Percentiles rank a stretch among this genome's conserved stretches.
phyloP scores from a whole-genome alignment of 306 rosid genomes.

The Cucurbita maxima region DNA sequence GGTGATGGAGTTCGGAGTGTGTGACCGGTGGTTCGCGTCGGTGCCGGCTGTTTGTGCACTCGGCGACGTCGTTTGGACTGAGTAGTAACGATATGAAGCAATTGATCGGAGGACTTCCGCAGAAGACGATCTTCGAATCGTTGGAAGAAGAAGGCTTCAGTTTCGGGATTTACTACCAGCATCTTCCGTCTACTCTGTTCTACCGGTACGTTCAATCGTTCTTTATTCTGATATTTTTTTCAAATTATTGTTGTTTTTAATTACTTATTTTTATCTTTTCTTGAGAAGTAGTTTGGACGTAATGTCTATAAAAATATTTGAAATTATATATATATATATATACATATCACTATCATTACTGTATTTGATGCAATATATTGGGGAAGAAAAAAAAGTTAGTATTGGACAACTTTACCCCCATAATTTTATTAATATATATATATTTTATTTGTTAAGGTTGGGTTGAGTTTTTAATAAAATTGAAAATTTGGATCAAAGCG shows the following conservation, averaged over 20 bases:
- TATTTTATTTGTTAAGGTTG: too few relatives aligned
- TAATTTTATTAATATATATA: too few relatives aligned
- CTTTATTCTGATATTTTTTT: neutral
- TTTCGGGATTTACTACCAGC: conserved; percentile 62
- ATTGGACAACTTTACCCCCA: too few relatives aligned
- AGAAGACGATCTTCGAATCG: conserved; percentile 70
- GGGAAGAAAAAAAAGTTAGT: too few relatives aligned
- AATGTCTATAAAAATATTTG: neutral
- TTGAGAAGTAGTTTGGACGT: neutral
- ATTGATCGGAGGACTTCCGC: conserved; percentile 59
- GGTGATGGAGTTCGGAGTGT: conserved; percentile 53
- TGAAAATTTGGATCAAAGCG: too few relatives aligned
- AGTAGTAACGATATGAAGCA: conserved; percentile 26
- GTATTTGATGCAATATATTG: too few relatives aligned
- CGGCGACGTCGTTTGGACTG: conserved; percentile 68
- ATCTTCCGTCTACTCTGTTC: conserved; percentile 43
- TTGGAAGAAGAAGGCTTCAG: conserved; percentile 43
- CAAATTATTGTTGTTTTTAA: neutral
- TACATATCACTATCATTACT: too few relatives aligned
- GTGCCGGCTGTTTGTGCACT: conserved; percentile 54
- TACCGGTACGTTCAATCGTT: conserved; percentile 29
- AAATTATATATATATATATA: too few relatives aligned
- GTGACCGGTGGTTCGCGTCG: conserved; percentile 74
- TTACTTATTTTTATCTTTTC: neutral
- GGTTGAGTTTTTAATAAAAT: too few relatives aligned